These are phyloP conservation scores for Puccinia hordei DNA, from an alignment of 1,284 basidiomycete species.

Conservation along the genomic window DNA sequence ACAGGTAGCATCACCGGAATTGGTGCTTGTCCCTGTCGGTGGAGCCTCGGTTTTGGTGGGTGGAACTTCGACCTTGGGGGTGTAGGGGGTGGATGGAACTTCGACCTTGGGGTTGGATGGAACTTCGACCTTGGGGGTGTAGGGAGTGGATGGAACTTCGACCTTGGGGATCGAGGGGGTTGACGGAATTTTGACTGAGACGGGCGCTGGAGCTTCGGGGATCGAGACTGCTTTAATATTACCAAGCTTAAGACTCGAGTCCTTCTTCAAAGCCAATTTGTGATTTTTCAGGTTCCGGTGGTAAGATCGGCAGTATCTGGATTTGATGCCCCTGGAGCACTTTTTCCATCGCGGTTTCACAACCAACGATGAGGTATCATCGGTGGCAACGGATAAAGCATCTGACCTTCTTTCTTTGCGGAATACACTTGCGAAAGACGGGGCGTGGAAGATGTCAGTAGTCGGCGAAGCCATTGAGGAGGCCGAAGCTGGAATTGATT, in stretches of 20 bases:
- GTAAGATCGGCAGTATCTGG: conserved; percentile 16
- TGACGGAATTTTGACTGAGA: background rate
- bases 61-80: background rate
- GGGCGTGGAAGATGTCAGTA: background rate
- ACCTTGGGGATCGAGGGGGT: background rate
- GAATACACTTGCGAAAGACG: background rate
- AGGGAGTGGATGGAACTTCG: background rate
- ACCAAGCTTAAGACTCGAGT: background rate
- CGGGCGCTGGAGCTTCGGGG: background rate
- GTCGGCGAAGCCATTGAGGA: background rate
- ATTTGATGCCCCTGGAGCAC: conserved; percentile 7
- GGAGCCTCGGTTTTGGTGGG: too few relatives aligned
- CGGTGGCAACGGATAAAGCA: background rate
- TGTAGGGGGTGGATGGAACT: background rate
- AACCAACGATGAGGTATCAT: background rate
- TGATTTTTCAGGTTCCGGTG: background rate
- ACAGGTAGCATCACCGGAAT: conserved; percentile 48
- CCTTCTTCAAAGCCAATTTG: background rate
- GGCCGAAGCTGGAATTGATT: too few relatives aligned
- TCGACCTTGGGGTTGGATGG: background rate
- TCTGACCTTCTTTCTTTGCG: background rate
- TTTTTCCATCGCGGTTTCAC: background rate
- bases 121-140: background rate
- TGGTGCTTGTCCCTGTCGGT: background rate
- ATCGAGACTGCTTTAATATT: background rate